These are phyloP conservation scores for Tetrahymena elliotti DNA, from an alignment of 73 alveolate species.

Conservation along the genomic window DNA sequence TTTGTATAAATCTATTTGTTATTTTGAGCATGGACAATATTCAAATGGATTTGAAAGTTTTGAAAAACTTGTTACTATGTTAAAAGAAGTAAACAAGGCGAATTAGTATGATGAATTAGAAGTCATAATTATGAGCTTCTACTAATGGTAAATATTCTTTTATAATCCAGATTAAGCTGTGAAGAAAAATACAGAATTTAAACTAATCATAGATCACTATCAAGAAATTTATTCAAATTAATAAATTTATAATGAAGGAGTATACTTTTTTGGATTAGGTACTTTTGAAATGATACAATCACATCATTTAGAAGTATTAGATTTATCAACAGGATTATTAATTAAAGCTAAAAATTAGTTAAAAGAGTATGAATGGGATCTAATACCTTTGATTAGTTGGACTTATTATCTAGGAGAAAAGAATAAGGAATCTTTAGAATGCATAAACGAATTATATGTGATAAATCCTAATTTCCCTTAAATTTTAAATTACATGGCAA, in stretches of 20 bases:
- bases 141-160: background rate
- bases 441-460: background rate
- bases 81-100: background rate
- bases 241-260: background rate
- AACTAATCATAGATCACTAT: background rate
- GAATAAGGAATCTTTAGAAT: background rate
- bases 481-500: background rate
- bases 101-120: background rate
- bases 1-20: background rate
- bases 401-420: background rate
- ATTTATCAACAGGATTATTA: background rate
- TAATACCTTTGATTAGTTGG: background rate
- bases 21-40: background rate
- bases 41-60: background rate
- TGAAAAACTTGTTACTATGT: background rate
- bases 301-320: background rate
- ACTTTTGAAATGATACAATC: background rate
- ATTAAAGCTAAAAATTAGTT: background rate
- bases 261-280: background rate
- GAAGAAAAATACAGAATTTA: background rate
- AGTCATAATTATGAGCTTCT: background rate
- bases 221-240: background rate
- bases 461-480: background rate
- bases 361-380: background rate
- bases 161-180: background rate